Base-by-base conservation (phyloP, 2,329 filamentous ascomycete species). In the Ilyonectria robusta region DNA sequence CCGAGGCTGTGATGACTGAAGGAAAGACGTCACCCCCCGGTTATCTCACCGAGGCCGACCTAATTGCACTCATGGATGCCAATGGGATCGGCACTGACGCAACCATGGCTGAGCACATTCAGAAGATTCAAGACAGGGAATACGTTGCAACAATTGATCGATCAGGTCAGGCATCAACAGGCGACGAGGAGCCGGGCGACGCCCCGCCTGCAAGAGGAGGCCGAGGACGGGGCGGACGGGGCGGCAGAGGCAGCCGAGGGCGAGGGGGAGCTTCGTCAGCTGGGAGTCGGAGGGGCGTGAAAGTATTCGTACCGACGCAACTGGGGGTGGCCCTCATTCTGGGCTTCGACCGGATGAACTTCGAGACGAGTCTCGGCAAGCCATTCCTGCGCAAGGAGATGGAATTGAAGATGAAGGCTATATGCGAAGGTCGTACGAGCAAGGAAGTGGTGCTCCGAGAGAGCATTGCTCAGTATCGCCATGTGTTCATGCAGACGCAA, bases 1-100 rank as follows among this genome's bases (percentile, higher is more conserved):
- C 91, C 1, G 95, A 98, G 81, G 95, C 94, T 4, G 90, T 92
- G 74, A 94, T 99, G 82, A 91, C 89, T 1, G 94, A 98, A 74
- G 95, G 96, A n/a, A 93, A 97, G 80, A 99, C 96, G 0, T 89
- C 87, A 1, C 86, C 95, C 13, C 96, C 96, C 0, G 89, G 87
- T 23, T 98, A 97, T 78, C 86, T 99, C 33, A 98, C 96, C 0
- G 96, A 99, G 78, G 95, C 96, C 0, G 96, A 99, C 78, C 86
- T 99, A 29, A 97, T 99, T 77, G 93, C 92, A 3, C 87, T 99
- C 11, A 99, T 99, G 96, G 96, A 99, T 82, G 95, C 94, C 50
- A 99, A 99, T 78, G 96, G 96, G 2, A 99, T 99, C 70, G 96
- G 96, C 13, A 99, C 96, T 10, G 96, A 99, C 82, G 96, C 96